Base-by-base conservation (phyloP, 495 filamentous ascomycete genomes). In the Tetracladium setigerum region DNA sequence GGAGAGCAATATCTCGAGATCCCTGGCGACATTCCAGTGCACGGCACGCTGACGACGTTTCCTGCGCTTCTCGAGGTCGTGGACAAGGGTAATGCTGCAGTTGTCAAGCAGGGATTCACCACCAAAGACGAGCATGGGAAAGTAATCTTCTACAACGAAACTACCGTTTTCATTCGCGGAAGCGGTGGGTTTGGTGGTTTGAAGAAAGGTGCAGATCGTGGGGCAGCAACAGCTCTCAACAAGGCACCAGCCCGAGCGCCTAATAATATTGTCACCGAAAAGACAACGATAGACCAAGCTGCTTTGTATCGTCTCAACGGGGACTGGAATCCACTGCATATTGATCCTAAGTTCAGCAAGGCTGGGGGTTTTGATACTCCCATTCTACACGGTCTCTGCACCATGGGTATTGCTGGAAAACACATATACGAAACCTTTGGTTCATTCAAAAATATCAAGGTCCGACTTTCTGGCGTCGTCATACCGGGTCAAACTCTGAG, bases 1-100 rank as follows among this genome's bases (percentile, higher is more conserved):
- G 84, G 84, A 46, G 84, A 88, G 63, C 84, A 88, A 62, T 88
- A 82, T 71, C 78, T 87, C 52, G 84, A 88, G 62, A 79, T 88
- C 62, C 84, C 84, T 45, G 31, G n/a, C n/a, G 38, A 53, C 13
- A 85, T 88, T 58, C 84, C 84, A 19, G 86, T 83, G 46, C 67
- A 74, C 44, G 81, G 76, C 49, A 78, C 74, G 36, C 76, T 84
- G 33, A 61, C 81, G 52, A 80, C 77, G 45, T 84, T 79, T 62
- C 82, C 84, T 42, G 80, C 78, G 62, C 78, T 88, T 52, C 70
- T 88, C 46, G 84, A 88, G 42, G 84, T 87, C 18, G 64, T 83
- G 31, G 84, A 88, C 63, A 88, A 88, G 66, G 82, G 84, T 52
- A 79, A 81, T 55, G 83, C 84, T 2, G 84, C 82, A 50, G 67